Evolutionary conservation across 768 basidiomycete genomes (phyloP), one percentile per base, ranked within the genome.

Genomic region (Podaxis pistillaris): DNA sequence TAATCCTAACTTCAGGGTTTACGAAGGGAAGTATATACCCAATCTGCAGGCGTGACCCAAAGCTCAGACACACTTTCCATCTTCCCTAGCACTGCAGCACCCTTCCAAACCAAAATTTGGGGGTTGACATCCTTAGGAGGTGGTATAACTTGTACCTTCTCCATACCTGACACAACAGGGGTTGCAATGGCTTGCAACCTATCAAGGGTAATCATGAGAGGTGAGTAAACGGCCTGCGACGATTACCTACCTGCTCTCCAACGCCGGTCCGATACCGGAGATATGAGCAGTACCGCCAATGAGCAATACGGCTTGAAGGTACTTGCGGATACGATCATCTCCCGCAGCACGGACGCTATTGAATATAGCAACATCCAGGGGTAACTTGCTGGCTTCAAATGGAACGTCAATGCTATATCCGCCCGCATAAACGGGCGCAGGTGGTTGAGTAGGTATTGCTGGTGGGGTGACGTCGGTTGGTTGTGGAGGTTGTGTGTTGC

Each of bases 111-210:
- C 36, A 98, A 83, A 40, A 94, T 87, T 26, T 87, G 84, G 4
- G 93, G 94, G 74, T 98, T 95, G 49, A 98, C 85, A 64, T 94
- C 93, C 72, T 95, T 91, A 1, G 96, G 95, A 1, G 94, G 90
- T n/a, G 94, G 93, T 51, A 98, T 91, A 63, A 97, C 92, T 66
- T 90, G 87, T 6, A 96, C 90, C 68, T 90, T 91, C 70, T 91
- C 89, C 86, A 95, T 93, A 70, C 87, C 88, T 15, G 84, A 83
- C 15, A 93, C 88, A 46, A 96, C 74, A 4, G 92, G 90, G 8
- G 89, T 91, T 9, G 91, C 90, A 59, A 94, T 93, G 0, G 90
- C 93, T 70, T 93, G 90, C 49, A 93, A 69, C 68, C 91, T 90
- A 58, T 8, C 44, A 61, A 33, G 58, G 26, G 59, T 56, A 51